Evolutionary conservation across 2,329 filamentous ascomycete genomes (phyloP).

Genomic region (Macroventuria anomochaeta): DNA sequence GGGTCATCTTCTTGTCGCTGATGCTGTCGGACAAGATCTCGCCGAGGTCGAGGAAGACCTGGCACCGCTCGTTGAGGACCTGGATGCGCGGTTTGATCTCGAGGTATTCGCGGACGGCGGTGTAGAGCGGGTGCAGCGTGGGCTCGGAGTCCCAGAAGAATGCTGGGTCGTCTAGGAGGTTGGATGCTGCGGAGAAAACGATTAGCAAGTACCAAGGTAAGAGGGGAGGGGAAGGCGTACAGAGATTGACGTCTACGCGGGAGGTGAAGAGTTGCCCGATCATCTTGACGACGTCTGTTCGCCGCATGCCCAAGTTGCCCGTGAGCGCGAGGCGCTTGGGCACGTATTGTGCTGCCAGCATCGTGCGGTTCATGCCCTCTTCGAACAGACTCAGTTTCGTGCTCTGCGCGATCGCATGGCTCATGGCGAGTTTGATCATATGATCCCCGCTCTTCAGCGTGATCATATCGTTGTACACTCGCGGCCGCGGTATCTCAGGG

Average conservation of each 20-base stretch:
- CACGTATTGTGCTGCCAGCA: constrained; percentile 90
- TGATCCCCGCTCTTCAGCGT: constrained; percentile 92
- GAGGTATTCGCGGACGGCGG: constrained; percentile 92
- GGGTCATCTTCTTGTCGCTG: constrained; percentile 92
- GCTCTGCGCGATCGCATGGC: constrained; percentile 95
- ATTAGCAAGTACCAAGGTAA: not conserved
- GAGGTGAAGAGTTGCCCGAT: constrained; percentile 90
- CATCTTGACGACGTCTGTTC: constrained; percentile 90
- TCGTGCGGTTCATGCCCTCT: constrained; percentile 92
- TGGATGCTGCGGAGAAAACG: constrained; percentile 73
- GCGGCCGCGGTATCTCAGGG: constrained; percentile 79
- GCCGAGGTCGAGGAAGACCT: constrained; percentile 93
- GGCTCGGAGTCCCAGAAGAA: constrained; percentile 99
- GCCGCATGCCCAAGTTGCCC: constrained; percentile 87
- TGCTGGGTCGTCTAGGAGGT: constrained; percentile 93
- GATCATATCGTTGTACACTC: constrained; percentile 99
- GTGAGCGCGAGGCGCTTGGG: constrained; percentile 88
- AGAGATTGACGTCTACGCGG: constrained; percentile 95
- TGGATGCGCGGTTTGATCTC: constrained; percentile 96
- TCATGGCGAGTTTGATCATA: constrained; percentile 98
- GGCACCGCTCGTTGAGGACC: constrained; percentile 94
- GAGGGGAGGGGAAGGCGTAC: constrained; percentile 64
- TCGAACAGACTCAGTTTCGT: constrained; percentile 97
- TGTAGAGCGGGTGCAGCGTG: constrained; percentile 91
- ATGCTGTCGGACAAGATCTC: constrained; percentile 94